These are phyloP conservation scores for Heliosperma pusillum DNA, from an alignment of 148 eudicot species.

Conservation along the genomic window DNA sequence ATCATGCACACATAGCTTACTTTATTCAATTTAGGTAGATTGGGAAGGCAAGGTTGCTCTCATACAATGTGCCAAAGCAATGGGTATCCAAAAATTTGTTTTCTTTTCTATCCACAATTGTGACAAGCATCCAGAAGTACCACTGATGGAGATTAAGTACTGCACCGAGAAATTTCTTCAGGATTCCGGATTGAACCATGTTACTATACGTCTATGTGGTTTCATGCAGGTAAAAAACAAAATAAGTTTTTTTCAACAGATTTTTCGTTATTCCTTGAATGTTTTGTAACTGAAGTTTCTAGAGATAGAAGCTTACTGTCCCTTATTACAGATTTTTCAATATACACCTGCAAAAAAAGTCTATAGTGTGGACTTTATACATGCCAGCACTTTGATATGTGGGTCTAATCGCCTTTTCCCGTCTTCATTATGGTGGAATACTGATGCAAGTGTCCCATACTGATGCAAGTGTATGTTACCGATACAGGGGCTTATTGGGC, in stretches of 20 bases:
- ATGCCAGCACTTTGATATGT: not conserved
- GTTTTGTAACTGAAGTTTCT: not conserved
- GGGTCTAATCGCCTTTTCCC: not conserved
- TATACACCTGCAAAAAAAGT: not conserved
- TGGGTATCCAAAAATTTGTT: constrained; percentile 90
- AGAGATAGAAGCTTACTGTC: not conserved
- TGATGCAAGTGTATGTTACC: constrained; percentile 7
- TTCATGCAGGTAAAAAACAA: constrained; percentile 92
- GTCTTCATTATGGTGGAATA: not conserved
- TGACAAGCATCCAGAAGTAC: constrained; percentile 99
- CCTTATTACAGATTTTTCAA: not conserved
- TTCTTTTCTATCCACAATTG: constrained; percentile 98
- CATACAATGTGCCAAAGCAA: constrained; percentile 99
- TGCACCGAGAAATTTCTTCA: constrained; percentile 98
- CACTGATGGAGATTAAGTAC: constrained; percentile 94
- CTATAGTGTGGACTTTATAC: not conserved
- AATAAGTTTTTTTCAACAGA: not conserved
- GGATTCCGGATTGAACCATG: constrained; percentile 81
- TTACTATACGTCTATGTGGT: constrained; percentile 81
- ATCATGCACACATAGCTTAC: constrained; percentile 15
- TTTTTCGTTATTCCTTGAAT: constrained; percentile 1
- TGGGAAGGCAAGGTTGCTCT: constrained; percentile 99
- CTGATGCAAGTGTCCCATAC: constrained; percentile 9
- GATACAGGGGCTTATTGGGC: constrained; percentile 87
- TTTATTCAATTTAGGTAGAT: constrained; percentile 67